phyloP scores from a whole-genome alignment of 192 early-diverging fungal genomes.

The Backusella macrospora region DNA sequence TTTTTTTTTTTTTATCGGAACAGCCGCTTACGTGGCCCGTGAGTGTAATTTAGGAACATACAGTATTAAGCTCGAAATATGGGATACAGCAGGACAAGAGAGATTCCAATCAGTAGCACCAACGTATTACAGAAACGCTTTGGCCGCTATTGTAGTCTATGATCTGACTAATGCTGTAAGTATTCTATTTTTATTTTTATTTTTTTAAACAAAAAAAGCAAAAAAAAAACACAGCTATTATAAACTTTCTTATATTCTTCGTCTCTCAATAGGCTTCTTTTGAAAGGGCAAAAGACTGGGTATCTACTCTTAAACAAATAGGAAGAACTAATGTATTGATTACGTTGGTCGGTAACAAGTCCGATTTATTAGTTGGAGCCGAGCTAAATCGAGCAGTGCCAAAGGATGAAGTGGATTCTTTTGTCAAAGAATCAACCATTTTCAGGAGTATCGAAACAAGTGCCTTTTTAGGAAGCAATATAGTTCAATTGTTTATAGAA shows the following conservation, averaged over 20 bases:
- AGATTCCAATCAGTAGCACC: slow-evolving; percentile 88
- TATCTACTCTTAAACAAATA: slow-evolving; percentile 95
- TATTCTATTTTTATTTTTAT: not conserved
- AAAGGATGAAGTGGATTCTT: slow-evolving; percentile 47
- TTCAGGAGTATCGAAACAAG: slow-evolving; percentile 90
- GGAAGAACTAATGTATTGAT: slow-evolving; percentile 96
- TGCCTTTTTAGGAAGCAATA: slow-evolving; percentile 83
- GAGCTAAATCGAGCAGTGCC: slow-evolving; percentile 29
- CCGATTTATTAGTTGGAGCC: slow-evolving; percentile 64
- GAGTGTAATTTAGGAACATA: slow-evolving; percentile 86
- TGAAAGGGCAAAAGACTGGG: slow-evolving; percentile 93
- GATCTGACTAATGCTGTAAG: slow-evolving; percentile 83
- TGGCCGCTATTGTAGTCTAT: slow-evolving; percentile 94
- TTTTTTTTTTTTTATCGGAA: slow-evolving; percentile 15
- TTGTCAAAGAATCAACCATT: slow-evolving; percentile 60
- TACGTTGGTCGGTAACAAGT: slow-evolving; percentile 95
- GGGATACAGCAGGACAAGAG: slow-evolving; percentile 95
- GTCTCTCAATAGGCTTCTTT: slow-evolving; percentile 64
- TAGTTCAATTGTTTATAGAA: slow-evolving; percentile 90
- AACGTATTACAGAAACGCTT: slow-evolving; percentile 97
- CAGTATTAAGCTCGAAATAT: slow-evolving; percentile 76
- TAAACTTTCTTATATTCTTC: not conserved
- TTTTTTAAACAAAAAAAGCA: not conserved
- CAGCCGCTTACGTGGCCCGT: slow-evolving; percentile 84
- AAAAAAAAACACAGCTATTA: slow-evolving; percentile 22